Percentiles rank a stretch among this genome's conserved stretches.
Conservation (phyloP, 148 eudicot species). For the Mesembryanthemum crystallinum region DNA sequence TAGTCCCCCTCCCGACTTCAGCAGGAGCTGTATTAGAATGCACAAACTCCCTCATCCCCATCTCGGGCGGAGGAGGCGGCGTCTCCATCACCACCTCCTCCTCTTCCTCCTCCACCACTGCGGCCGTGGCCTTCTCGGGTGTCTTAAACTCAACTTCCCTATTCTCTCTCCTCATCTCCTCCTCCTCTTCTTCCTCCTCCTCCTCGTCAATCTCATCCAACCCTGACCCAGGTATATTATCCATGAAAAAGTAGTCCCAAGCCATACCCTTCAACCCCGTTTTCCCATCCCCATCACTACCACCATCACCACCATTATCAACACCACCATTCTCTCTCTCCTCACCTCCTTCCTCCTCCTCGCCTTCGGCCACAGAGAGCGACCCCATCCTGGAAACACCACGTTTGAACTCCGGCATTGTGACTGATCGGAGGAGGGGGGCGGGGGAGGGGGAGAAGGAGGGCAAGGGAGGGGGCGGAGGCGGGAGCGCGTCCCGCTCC, state of each 20-base stretch:
- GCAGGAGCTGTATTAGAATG: constrained; percentile 90
- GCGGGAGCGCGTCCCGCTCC: constrained; percentile 58
- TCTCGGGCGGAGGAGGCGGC: constrained; percentile 29
- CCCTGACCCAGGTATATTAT: constrained; percentile 42
- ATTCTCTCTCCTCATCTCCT: constrained; percentile 28
- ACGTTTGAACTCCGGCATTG: constrained; percentile 71
- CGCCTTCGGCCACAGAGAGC: constrained; percentile 38
- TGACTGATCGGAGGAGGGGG: constrained; percentile 65
- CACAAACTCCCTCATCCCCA: constrained; percentile 44
- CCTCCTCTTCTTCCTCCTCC: constrained; percentile 17
- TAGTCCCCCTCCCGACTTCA: constrained; percentile 34
- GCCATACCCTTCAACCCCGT: constrained; percentile 59
- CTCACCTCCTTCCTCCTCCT: constrained; percentile 33
- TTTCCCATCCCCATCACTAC: constrained; percentile 23
- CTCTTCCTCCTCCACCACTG: constrained; percentile 38
- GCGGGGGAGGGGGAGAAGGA: constrained; percentile 51
- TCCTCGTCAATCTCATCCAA: constrained; percentile 41
- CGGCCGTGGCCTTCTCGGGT: constrained; percentile 54
- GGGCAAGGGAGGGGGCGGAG: constrained; percentile 83
- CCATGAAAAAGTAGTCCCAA: constrained; percentile 87
- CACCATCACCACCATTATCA: constrained; percentile 11
- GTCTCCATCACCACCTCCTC: constrained; percentile 38
- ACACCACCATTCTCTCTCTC: constrained; percentile 21
- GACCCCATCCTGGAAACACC: constrained; percentile 57
- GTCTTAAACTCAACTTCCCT: constrained; percentile 50